Evolutionary conservation across 2,329 filamentous ascomycete species (phyloP), one percentile per base, ranked within the genome.

Genomic region (Cryphonectria parasitica): DNA sequence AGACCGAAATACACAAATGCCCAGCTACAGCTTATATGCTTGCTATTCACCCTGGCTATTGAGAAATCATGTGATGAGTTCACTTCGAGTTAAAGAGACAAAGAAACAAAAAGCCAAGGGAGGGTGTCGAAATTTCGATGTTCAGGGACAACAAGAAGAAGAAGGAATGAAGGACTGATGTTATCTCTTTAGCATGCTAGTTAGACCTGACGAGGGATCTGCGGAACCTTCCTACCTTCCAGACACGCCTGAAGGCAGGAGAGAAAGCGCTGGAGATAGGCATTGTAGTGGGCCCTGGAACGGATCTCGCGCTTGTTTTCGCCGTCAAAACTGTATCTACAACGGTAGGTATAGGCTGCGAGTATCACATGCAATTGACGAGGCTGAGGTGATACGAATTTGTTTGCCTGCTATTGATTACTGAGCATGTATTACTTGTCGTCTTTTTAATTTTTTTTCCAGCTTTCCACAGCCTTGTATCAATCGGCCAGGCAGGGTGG

Each of bases 381-480:
- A 39, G 58, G 58, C 58, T 61, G 34, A 61, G 58, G 58, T 22
- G 58, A 39, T 34, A 11, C 8, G 25, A n/a, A 7, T 49, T n/a
- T 39, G 34, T 39, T 2, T 28, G 56, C 54, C 1, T 36, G 56
- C 15, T 19, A 6, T 3, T 34, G 58, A 34, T 61, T 34, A 61
- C 58, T 6, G 58, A 39, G 58, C 58, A 61, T 61, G 19, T 7
- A n/a, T 49, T 49, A 10, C n/a, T 11, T 22, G 22, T n/a, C 7
- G n/a, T 22, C n/a, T n/a, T 7, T n/a, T 49, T n/a, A 2, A 13
- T 34, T 39, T 61, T 61, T 15, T n/a, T 39, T n/a, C n/a, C 58
- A 39, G 69, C 69, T 68, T 31, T 8, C 13, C 28, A 31, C 25
- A 34, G 54, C 54, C 54, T 19, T 58, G 28, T n/a, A n/a, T 19